Evolutionary conservation across 306 rosid genomes (phyloP), one percentile per base, ranked within the genome.

Genomic region (Rubus parviflorus): DNA sequence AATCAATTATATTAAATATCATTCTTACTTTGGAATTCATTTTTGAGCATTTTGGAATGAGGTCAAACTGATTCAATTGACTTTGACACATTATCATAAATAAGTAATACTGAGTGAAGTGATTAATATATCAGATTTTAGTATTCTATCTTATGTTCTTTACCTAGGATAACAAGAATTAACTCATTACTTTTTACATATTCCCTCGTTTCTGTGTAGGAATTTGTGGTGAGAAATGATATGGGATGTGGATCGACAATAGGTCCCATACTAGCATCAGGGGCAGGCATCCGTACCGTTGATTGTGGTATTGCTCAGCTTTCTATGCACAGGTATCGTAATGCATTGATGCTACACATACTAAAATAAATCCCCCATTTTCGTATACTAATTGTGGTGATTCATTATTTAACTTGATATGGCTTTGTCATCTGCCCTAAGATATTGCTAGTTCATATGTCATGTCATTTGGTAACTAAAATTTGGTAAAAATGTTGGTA

Each of bases 241-340:
- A 95, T 90, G 98, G 98, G 98, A 75, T 95, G 98, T 42, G 98
- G 98, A 80, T 95, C 98, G 42, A 95, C 98, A 81, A 95, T 95
- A 72, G 98, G 97, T 75, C 98, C 98, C 61, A 95, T 95, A 80
- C 97, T 95, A 47, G 97, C 97, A 57, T 90, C 97, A 68, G 97
- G 98, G 73, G 93, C 87, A 57, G 97, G 97, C 75, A 92, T 95
- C 74, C 95, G 97, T 62, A 92, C 98, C 5, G 95, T 95, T 68
- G 98, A 95, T 80, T 95, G 98, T 81, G 98, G 98, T 68, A 92
- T 95, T 82, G 86, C 97, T 79, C 98, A 95, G 83, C 98, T 95
- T 69, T 95, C 98, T 62, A 95, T 95, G 98, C 98, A 92, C 91
- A 95, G 97, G 98, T 95, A 92, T 78, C 68, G 73, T 7, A 65